Percentiles rank a stretch among this genome's conserved stretches.
Conservation (phyloP, 495 filamentous ascomycete genomes). For the Tuber indicum region DNA sequence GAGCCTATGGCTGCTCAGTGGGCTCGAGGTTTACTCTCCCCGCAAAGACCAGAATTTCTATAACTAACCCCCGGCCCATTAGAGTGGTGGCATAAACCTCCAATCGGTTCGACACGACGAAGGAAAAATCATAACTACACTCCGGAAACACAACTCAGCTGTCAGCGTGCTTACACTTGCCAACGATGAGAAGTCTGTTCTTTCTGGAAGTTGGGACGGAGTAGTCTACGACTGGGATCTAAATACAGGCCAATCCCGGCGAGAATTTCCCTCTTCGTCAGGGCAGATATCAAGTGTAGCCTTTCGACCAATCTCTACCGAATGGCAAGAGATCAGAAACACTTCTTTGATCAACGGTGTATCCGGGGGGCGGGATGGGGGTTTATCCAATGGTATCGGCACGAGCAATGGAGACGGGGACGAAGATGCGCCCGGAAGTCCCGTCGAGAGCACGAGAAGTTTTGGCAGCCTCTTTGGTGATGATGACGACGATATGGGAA, state of each 20-base stretch:
- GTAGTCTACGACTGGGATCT: conserved; percentile 90
- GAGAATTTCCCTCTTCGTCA: conserved; percentile 63
- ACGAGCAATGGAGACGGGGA: conserved; percentile 43
- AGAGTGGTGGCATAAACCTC: conserved; percentile 80
- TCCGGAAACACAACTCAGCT: conserved; percentile 82
- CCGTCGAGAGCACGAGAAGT: conserved; percentile 32
- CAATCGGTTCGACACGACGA: conserved; percentile 94
- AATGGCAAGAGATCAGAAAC: conserved; percentile 32
- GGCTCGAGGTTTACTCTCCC: conserved; percentile 54
- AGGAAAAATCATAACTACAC: conserved; percentile 72
- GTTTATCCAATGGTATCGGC: conserved; percentile 49
- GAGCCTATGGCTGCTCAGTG: conserved; percentile 83
- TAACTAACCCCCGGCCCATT: background rate
- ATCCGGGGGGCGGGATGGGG: conserved; percentile 24
- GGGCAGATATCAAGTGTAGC: conserved; percentile 85
- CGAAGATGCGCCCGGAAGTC: conserved; percentile 52
- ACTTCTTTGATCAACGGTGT: conserved; percentile 33
- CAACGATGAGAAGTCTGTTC: conserved; percentile 74
- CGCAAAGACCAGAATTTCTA: background rate
- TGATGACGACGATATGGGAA: conserved; percentile 51
- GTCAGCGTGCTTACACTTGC: conserved; percentile 81
- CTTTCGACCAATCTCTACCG: conserved; percentile 53
- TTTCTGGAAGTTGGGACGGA: conserved; percentile 97
- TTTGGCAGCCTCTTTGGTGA: conserved; percentile 57
- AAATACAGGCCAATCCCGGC: conserved; percentile 71